Evolutionary conservation across 805 yeast species (phyloP).

Genomic region (Myxozyma lipomycoides): DNA sequence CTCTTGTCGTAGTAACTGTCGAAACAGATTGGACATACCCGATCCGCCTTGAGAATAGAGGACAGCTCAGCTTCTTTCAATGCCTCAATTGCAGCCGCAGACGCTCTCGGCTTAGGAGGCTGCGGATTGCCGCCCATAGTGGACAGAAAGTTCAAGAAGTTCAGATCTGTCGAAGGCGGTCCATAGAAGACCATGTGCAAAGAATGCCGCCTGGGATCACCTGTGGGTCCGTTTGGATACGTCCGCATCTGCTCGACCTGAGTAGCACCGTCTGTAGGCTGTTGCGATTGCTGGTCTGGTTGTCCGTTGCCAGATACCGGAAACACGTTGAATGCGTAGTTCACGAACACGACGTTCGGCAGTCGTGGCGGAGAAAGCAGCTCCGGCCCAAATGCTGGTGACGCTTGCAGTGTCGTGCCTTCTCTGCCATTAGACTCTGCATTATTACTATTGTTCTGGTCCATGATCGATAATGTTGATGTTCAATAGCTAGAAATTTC

Average conservation of each 20-base stretch:
- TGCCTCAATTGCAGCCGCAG: slow-evolving; percentile 37
- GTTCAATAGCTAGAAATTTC: no score
- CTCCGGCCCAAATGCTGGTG: background rate
- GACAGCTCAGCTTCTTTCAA: slow-evolving; percentile 34
- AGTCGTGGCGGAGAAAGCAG: slow-evolving; percentile 4
- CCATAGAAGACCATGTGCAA: slow-evolving; percentile 8
- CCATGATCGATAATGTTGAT: no score
- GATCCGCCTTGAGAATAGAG: slow-evolving; percentile 36
- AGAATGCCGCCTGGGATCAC: background rate
- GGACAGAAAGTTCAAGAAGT: background rate
- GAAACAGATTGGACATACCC: slow-evolving; percentile 45
- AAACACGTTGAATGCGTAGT: slow-evolving; percentile 17
- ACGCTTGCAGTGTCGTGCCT: no score
- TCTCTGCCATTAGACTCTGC: no score
- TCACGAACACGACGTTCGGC: slow-evolving; percentile 16
- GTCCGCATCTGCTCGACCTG: background rate
- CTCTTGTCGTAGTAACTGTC: slow-evolving; percentile 35
- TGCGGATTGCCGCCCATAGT: slow-evolving; percentile 7
- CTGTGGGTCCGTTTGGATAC: background rate
- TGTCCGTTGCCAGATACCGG: slow-evolving; percentile 1
- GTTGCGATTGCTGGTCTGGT: background rate
- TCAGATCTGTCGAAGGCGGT: slow-evolving; percentile 2
- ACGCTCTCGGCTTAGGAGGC: slow-evolving; percentile 32
- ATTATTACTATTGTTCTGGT: slow-evolving; percentile 4
- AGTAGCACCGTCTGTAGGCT: no score